A percentile compares a stretch with the other conserved stretches of the same genome.
phyloP scores from a whole-genome alignment of 164 flowering plant species.

The Chimonanthus praecox region DNA sequence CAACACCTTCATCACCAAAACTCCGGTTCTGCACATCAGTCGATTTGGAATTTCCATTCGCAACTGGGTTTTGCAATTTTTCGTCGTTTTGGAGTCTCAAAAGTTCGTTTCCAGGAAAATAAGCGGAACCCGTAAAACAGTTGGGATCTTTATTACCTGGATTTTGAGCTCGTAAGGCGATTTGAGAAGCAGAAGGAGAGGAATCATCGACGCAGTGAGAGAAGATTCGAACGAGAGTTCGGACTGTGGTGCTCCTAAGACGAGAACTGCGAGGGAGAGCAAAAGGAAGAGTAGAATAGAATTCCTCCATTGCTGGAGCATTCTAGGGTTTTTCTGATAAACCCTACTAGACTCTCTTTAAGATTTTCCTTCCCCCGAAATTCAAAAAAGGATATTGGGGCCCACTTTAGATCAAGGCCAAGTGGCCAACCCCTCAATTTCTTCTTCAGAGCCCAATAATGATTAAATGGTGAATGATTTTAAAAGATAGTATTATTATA shows the following conservation, averaged over 20 bases:
- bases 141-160: constrained; percentile 12
- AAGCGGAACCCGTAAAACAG: not conserved
- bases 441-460: too few relatives aligned
- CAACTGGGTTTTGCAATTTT: not conserved
- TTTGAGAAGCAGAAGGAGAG: constrained; percentile 3
- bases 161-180: not conserved
- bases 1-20: not conserved
- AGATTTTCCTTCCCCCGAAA: too few relatives aligned
- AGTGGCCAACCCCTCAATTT: too few relatives aligned
- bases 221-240: constrained; percentile 26
- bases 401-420: too few relatives aligned
- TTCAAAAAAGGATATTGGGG: too few relatives aligned
- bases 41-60: not conserved
- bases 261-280: constrained; percentile 21
- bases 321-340: too few relatives aligned
- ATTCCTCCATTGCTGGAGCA: not conserved
- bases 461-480: too few relatives aligned
- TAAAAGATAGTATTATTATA: too few relatives aligned
- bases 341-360: too few relatives aligned
- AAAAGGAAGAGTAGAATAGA: not conserved
- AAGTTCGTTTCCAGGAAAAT: not conserved
- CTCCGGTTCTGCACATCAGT: not conserved
- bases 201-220: constrained; percentile 27
- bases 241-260: constrained; percentile 40
- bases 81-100: not conserved